A percentile compares a stretch with the other conserved stretches of the same genome.
Evolutionary conservation across 441 rosid genomes (phyloP).

Genomic region (Corymbia calophylla): DNA sequence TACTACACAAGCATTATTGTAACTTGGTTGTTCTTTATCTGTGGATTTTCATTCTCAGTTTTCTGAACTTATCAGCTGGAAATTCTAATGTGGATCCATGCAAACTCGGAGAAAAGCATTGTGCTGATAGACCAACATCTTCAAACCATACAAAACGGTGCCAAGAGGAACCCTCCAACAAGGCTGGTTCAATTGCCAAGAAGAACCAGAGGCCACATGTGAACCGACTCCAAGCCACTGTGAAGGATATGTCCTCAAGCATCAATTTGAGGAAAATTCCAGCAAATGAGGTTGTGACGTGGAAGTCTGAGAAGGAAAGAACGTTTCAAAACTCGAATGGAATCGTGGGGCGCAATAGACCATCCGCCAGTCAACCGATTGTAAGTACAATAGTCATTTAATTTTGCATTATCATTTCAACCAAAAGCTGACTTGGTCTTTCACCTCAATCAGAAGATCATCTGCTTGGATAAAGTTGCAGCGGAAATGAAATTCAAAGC

Average conservation of each 20-base stretch:
- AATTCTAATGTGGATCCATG: neutral
- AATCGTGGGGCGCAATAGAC: fast-evolving
- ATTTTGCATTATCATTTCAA: neutral
- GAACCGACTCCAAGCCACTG: neutral
- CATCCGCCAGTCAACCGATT: fast-evolving
- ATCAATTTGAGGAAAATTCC: no score
- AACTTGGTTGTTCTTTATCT: neutral
- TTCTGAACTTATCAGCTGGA: neutral
- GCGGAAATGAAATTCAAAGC: neutral
- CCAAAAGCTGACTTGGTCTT: neutral
- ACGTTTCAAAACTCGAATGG: neutral
- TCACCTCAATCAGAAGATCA: fast-evolving
- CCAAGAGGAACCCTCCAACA: neutral
- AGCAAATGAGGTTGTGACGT: neutral
- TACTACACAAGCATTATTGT: neutral
- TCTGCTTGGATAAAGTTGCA: fast-evolving
- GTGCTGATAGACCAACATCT: neutral
- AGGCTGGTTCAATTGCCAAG: fast-evolving
- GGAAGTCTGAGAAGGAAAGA: neutral
- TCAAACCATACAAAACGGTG: neutral
- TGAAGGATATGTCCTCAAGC: neutral
- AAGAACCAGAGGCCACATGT: neutral
- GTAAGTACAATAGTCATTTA: neutral
- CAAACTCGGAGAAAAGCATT: neutral
- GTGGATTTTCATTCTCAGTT: neutral